A percentile compares a stretch with the other conserved stretches of the same genome.
Evolutionary conservation across 2,329 filamentous ascomycete genomes (phyloP).

Genomic region (Aspergillus clavatus): DNA sequence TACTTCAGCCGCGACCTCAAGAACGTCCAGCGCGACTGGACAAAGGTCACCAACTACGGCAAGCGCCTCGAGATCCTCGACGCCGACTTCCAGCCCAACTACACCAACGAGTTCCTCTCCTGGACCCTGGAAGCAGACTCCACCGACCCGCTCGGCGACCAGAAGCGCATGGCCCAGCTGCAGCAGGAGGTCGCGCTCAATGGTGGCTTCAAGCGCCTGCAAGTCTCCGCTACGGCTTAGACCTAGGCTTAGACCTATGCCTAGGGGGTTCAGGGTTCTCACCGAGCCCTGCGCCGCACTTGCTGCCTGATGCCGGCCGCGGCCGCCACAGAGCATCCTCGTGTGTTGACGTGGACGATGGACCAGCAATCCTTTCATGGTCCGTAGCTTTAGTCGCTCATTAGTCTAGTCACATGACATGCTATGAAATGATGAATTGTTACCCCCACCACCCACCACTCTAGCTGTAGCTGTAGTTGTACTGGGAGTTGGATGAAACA

Average conservation of each 20-base stretch:
- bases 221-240: conserved; percentile 26
- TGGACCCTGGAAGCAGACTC: conserved; percentile 64
- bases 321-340: too few relatives aligned
- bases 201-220: conserved; percentile 54
- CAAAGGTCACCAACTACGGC: conserved; percentile 71
- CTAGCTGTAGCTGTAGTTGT: too few relatives aligned
- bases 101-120: conserved; percentile 65
- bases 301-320: too few relatives aligned
- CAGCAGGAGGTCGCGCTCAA: conserved; percentile 61
- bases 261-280: too few relatives aligned
- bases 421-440: background rate
- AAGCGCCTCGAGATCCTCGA: conserved; percentile 66
- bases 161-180: conserved; percentile 67
- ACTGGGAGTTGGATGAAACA: too few relatives aligned
- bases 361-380: background rate
- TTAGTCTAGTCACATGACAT: background rate
- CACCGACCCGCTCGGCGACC: conserved; percentile 63
- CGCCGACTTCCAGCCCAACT: conserved; percentile 64
- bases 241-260: too few relatives aligned
- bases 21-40: conserved; percentile 71
- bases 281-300: too few relatives aligned
- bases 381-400: background rate
- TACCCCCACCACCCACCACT: too few relatives aligned
- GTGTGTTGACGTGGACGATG: too few relatives aligned
- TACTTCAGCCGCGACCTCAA: conserved; percentile 71